A percentile compares a stretch with the other conserved stretches of the same genome.
Conservation (phyloP, 2,329 filamentous ascomycete species). For the Fusarium denticulatum region DNA sequence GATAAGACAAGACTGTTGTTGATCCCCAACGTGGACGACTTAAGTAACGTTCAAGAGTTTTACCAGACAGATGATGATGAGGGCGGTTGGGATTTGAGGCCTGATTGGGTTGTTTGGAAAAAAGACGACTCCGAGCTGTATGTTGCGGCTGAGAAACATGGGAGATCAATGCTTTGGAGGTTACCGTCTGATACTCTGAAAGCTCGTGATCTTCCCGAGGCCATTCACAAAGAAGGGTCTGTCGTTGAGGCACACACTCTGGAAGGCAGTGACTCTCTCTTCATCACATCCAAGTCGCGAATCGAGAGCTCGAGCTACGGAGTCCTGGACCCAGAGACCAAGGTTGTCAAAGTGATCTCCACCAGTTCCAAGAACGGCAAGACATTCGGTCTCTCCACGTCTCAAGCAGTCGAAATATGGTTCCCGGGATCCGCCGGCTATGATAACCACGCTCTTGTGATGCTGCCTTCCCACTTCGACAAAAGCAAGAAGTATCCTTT, state of each 20-base stretch:
- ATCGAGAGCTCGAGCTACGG: conserved; percentile 78
- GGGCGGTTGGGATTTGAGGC: conserved; percentile 69
- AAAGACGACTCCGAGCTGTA: conserved; percentile 71
- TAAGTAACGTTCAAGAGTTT: conserved; percentile 69
- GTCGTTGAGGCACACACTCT: conserved; percentile 65
- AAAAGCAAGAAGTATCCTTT: conserved; percentile 79
- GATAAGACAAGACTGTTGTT: conserved; percentile 75
- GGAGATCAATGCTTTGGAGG: conserved; percentile 69
- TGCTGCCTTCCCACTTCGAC: conserved; percentile 75
- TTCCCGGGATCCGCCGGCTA: conserved; percentile 72
- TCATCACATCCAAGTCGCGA: conserved; percentile 74
- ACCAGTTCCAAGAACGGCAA: conserved; percentile 73
- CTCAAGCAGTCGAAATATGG: conserved; percentile 75
- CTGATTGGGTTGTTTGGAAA: conserved; percentile 67
- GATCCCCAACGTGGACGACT: conserved; percentile 67
- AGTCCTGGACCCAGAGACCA: conserved; percentile 61
- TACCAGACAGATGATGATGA: conserved; percentile 70
- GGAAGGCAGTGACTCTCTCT: conserved; percentile 58
- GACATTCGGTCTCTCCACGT: conserved; percentile 70
- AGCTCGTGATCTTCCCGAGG: conserved; percentile 58
- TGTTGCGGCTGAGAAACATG: conserved; percentile 78
- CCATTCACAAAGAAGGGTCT: conserved; percentile 63
- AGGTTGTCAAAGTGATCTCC: conserved; percentile 59
- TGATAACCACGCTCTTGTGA: conserved; percentile 73
- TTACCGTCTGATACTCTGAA: conserved; percentile 65